Conservation (phyloP, 139 green algal species). For the Zygnema cylindricum region DNA sequence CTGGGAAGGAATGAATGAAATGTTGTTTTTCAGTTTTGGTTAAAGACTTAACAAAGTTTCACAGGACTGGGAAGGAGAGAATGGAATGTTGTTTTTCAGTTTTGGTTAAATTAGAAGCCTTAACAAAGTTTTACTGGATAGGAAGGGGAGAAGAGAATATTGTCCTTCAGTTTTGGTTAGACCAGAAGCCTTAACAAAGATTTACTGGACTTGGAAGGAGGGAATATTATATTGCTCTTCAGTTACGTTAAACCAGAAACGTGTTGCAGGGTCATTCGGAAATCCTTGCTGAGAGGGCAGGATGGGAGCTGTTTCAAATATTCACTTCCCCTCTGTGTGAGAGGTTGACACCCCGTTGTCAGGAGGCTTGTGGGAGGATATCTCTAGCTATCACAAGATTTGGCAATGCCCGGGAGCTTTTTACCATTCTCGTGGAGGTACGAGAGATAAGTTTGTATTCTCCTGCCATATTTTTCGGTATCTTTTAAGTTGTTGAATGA, state of each 20-base stretch:
- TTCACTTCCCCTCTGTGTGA: neutral
- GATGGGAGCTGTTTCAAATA: neutral
- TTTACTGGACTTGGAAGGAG: too few species aligned
- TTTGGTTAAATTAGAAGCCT: neutral
- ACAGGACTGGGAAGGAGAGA: too few species aligned
- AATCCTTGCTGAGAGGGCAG: neutral
- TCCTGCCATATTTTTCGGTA: neutral
- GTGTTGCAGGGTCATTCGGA: neutral
- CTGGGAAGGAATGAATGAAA: too few species aligned
- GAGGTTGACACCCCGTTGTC: neutral
- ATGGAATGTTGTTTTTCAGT: too few species aligned
- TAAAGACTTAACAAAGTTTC: too few species aligned
- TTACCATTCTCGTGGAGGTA: neutral
- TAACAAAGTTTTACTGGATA: neutral
- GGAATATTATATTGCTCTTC: neutral
- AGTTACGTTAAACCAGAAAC: neutral
- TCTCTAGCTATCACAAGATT: neutral
- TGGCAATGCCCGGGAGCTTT: neutral
- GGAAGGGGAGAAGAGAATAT: neutral
- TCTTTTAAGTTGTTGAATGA: neutral
- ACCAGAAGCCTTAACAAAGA: neutral
- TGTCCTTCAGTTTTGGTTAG: neutral
- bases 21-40: too few species aligned
- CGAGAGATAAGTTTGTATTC: neutral
- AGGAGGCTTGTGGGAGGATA: neutral